These are phyloP conservation scores for Sordariomycetes sp. DNA, from an alignment of 2,329 filamentous ascomycete genomes.

Conservation along the genomic window DNA sequence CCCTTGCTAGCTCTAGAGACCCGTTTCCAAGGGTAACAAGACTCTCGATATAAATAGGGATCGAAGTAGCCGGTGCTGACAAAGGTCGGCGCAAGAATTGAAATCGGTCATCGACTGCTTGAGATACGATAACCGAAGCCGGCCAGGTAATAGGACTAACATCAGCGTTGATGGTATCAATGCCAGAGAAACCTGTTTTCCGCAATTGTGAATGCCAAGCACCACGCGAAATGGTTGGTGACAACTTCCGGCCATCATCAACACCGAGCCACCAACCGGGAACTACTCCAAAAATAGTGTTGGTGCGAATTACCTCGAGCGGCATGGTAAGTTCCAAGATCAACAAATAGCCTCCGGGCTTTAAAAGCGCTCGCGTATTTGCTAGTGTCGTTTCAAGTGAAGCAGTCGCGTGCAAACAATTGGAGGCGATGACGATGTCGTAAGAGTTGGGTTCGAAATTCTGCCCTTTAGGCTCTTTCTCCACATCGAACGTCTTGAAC, in stretches of 20 bases:
- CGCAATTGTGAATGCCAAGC: constrained; percentile 4
- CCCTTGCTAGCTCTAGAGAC: constrained; percentile 2
- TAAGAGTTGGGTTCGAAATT: constrained; percentile 18
- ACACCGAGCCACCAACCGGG: constrained; percentile 18
- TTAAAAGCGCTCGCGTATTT: constrained; percentile 25
- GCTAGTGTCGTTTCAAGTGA: constrained; percentile 12
- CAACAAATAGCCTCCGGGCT: constrained; percentile 34
- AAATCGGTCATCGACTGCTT: constrained; percentile 5
- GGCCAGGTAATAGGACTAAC: neutral
- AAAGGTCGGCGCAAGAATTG: constrained; percentile 3
- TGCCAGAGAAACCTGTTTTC: constrained; percentile 5
- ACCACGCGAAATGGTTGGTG: constrained; percentile 1
- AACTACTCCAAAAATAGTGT: constrained; percentile 13
- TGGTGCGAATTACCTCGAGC: constrained; percentile 6
- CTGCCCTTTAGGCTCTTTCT: constrained; percentile 16
- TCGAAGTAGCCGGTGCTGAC: neutral
- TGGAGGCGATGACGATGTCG: constrained; percentile 28
- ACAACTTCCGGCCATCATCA: constrained; percentile 9
- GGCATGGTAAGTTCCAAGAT: constrained; percentile 24
- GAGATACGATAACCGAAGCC: constrained; percentile 1
- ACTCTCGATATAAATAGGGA: constrained; percentile 1
- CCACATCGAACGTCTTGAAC: constrained; percentile 15
- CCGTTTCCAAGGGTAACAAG: constrained; percentile 6
- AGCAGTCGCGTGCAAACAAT: constrained; percentile 27
- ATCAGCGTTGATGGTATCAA: constrained; percentile 5